These are phyloP conservation scores for Globisporangium megalacanthum DNA, from an alignment of 352 stramenopile species.

Conservation along the genomic window DNA sequence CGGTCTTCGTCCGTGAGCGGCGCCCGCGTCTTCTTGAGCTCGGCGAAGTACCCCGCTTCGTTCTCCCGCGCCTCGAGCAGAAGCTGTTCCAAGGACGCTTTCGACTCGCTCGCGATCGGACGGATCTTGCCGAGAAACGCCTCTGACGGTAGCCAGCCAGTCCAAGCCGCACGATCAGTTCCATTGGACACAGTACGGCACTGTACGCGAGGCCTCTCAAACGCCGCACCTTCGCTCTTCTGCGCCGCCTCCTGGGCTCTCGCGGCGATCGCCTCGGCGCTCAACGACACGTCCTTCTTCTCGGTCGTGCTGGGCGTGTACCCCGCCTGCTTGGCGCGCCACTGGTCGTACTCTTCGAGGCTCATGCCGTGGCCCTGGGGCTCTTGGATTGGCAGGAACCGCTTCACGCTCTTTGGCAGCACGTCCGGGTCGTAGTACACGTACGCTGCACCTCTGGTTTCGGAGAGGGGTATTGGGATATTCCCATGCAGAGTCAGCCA, in stretches of 20 bases:
- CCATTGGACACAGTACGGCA: not conserved
- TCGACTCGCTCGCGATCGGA: conserved; percentile 40
- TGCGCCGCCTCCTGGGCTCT: conserved; percentile 13
- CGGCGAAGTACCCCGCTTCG: conserved; percentile 69
- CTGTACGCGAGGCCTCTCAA: not conserved
- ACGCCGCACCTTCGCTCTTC: conserved; percentile 20
- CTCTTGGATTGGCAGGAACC: conserved; percentile 77
- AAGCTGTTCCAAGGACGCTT: conserved; percentile 68
- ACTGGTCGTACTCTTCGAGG: conserved; percentile 83
- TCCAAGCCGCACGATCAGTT: conserved; percentile 1
- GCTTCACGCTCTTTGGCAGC: conserved; percentile 63
- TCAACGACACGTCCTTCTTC: conserved; percentile 22
- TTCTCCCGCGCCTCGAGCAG: conserved; percentile 72
- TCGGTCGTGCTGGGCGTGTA: conserved; percentile 27
- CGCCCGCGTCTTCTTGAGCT: conserved; percentile 57
- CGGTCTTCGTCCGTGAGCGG: conserved; percentile 59
- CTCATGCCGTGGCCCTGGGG: conserved; percentile 80
- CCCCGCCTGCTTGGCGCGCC: conserved; percentile 65
- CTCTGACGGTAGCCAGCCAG: not conserved
- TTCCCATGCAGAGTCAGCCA: too few species aligned
- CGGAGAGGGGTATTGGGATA: too few species aligned
- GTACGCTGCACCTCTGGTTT: conserved; percentile 56
- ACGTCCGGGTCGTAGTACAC: conserved; percentile 86
- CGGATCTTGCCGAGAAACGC: conserved; percentile 9
- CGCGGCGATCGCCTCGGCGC: not conserved